phyloP scores from a whole-genome alignment of 495 filamentous ascomycete genomes.

The Eremomyces bilateralis region DNA sequence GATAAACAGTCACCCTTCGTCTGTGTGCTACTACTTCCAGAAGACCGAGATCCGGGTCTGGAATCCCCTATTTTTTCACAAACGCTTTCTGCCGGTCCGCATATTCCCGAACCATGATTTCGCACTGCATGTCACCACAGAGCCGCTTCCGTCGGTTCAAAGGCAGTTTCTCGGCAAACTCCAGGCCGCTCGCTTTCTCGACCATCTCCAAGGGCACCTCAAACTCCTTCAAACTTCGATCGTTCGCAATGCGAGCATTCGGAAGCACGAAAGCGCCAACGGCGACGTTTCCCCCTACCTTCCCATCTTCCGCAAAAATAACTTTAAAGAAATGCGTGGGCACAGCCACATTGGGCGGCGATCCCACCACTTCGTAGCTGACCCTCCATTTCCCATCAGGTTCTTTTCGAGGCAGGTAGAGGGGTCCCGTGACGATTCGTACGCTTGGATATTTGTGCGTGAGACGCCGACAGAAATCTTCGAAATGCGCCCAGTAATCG shows the following conservation, averaged over 20 bases:
- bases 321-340: conserved; percentile 99
- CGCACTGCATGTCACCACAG: conserved; percentile 68
- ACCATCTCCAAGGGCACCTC: conserved; percentile 85
- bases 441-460: conserved; percentile 67
- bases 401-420: conserved; percentile 72
- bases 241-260: conserved; percentile 75
- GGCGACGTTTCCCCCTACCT: conserved; percentile 51
- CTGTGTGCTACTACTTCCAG: too few species aligned
- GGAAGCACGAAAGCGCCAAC: conserved; percentile 89
- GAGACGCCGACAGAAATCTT: conserved; percentile 81
- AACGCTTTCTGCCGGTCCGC: conserved; percentile 39
- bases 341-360: conserved; percentile 82
- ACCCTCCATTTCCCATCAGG: conserved; percentile 86
- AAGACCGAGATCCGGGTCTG: too few species aligned
- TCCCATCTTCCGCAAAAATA: conserved; percentile 78
- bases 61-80: conserved; percentile 15
- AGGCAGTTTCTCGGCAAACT: conserved; percentile 69
- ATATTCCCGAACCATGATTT: conserved; percentile 56
- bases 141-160: conserved; percentile 48
- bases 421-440: conserved; percentile 75
- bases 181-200: conserved; percentile 75
- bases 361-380: conserved; percentile 88
- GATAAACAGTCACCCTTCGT: too few species aligned
- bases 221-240: conserved; percentile 66
- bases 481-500: conserved; percentile 97